Base-by-base conservation (phyloP, 192 early-diverging fungal genomes). In the Backusella mclennaniae region DNA sequence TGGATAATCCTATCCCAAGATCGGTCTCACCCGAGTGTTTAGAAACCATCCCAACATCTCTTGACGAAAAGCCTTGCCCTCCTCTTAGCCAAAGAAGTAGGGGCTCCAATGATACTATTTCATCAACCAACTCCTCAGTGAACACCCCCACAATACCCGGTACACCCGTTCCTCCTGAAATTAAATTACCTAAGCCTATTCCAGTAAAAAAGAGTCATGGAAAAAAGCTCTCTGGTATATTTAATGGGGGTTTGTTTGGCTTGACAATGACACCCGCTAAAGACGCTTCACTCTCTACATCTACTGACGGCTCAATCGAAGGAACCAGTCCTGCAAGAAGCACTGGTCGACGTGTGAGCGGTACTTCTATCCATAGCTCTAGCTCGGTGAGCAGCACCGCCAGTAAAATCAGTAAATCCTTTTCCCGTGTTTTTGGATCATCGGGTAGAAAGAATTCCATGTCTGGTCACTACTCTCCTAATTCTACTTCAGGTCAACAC, bases 301-400 rank as follows among this genome's bases (percentile, higher is more conserved):
- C 70, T 1, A 29, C 29, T n/a, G 31, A 71, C 56, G 56, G 56
- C 23, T 63, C 56, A 63, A 63, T 63, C 56, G 56, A 63, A 26
- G 26, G 9, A 9, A 63, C 56, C n/a, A 63, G 56, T 23, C 56
- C 56, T 63, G 56, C 26, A 31, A 38, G 35, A 17, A 39, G 36
- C 23, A 33, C 17, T 71, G 39, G 26, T n/a, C n/a, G 42, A 44
- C n/a, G 70, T 31, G 26, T 44, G 12, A 71, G 70, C 29, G 70
- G 41, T 29, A 39, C 39, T 21, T 71, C 70, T 26, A 33, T 71
- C 26, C 44, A 49, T 4, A 71, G 70, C 23, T 71, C 70, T 12
- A 71, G 70, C 29, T 71, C 70, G 23, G 70, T 49, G 21, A 71
- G 42, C 29, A 71, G 70, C 7, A 71, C 70, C 26, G 44, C 70